These are phyloP conservation scores for Phaffia australis DNA, from an alignment of 768 basidiomycete genomes.

Conservation along the genomic window DNA sequence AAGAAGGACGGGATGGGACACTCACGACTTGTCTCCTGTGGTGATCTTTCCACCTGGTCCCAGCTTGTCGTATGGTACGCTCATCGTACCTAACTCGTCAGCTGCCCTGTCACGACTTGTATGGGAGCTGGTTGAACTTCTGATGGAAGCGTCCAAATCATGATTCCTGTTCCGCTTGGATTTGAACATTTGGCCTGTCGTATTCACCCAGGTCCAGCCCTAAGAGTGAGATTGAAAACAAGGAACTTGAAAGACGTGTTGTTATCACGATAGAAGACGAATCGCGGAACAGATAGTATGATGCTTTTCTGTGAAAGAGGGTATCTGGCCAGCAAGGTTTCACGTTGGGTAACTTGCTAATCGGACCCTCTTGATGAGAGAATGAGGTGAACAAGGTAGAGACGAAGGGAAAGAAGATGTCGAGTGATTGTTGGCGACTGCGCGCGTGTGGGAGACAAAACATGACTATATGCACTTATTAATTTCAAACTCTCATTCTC, in stretches of 20 bases:
- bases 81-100: constrained; percentile 23
- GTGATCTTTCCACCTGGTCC: constrained; percentile 12
- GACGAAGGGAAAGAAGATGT: too few relatives aligned
- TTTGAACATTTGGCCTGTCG: constrained; percentile 17
- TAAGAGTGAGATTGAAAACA: not conserved
- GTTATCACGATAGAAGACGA: too few relatives aligned
- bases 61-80: constrained; percentile 21
- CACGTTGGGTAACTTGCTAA: too few relatives aligned
- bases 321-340: too few relatives aligned
- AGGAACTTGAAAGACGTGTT: not conserved
- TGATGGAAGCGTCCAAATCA: not conserved
- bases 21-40: constrained; percentile 9
- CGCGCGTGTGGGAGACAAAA: too few relatives aligned
- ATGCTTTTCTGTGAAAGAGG: not conserved
- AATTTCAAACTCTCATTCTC: too few relatives aligned
- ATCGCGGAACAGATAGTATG: not conserved
- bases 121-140: constrained; percentile 3
- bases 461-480: too few relatives aligned
- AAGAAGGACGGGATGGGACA: not conserved
- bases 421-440: too few relatives aligned
- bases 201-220: not conserved
- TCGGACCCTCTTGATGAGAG: too few relatives aligned
- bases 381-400: too few relatives aligned
- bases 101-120: constrained; percentile 10
- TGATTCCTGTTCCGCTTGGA: constrained; percentile 16